phyloP scores from a whole-genome alignment of 2,329 filamentous ascomycete species.

The Fusarium humuli region DNA sequence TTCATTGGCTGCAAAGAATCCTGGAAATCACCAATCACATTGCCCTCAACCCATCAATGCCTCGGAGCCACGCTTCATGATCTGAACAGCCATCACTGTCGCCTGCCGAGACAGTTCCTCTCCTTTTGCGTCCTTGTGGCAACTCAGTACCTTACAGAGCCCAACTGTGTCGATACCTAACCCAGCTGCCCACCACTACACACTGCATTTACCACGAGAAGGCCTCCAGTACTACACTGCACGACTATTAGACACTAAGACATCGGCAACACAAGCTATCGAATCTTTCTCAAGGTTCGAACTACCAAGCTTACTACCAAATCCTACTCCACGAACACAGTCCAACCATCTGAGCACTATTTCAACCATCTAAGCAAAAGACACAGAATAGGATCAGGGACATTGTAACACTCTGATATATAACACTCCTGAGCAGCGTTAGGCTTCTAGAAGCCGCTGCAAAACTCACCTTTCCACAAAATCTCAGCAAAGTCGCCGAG shows the following conservation, averaged over 20 bases:
- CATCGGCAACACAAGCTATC: slow-evolving; percentile 16
- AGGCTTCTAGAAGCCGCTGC: slow-evolving; percentile 38
- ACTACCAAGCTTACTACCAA: slow-evolving; percentile 4
- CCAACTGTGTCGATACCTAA: slow-evolving; percentile 46
- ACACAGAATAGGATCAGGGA: slow-evolving; percentile 2
- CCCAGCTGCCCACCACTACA: slow-evolving; percentile 43
- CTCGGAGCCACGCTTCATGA: slow-evolving; percentile 46
- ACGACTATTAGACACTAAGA: slow-evolving; percentile 18
- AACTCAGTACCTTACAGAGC: slow-evolving; percentile 37
- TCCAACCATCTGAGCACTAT: slow-evolving; percentile 1
- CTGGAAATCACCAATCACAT: slow-evolving; percentile 52
- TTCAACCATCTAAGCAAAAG: slow-evolving; percentile 7
- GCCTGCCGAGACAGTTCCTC: slow-evolving; percentile 48
- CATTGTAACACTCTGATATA: slow-evolving; percentile 23
- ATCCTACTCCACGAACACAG: slow-evolving; percentile 2
- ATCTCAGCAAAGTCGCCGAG: slow-evolving; percentile 48
- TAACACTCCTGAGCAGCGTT: slow-evolving; percentile 29
- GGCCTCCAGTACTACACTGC: slow-evolving; percentile 29
- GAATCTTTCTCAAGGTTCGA: not conserved
- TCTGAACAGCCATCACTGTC: slow-evolving; percentile 40
- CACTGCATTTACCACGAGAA: slow-evolving; percentile 29
- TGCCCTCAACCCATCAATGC: slow-evolving; percentile 47
- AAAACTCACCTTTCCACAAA: slow-evolving; percentile 22
- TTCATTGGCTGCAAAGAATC: slow-evolving; percentile 50
- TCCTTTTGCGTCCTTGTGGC: slow-evolving; percentile 39